These are phyloP conservation scores for Farysia itapuensis DNA, from an alignment of 1,284 basidiomycete species.

Conservation along the genomic window DNA sequence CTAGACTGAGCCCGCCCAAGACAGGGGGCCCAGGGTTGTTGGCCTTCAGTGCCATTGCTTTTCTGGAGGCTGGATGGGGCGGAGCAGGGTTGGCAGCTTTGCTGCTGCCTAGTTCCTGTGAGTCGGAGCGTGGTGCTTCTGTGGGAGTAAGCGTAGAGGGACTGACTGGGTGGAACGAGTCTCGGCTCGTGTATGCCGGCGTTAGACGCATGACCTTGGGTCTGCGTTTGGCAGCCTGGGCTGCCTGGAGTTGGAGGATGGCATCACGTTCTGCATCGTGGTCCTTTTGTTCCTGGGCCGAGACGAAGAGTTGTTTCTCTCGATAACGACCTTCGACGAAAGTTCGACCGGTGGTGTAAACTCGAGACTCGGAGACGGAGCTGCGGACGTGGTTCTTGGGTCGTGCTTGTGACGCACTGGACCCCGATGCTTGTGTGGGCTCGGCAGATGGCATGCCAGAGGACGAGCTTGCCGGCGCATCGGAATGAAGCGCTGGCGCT, in stretches of 20 bases:
- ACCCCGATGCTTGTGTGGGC: no score
- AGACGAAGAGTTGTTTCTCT: slow-evolving; percentile 20
- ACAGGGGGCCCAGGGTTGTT: slow-evolving; percentile 40
- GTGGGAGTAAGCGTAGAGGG: no score
- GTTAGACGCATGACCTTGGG: slow-evolving; percentile 47
- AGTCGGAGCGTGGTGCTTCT: no score
- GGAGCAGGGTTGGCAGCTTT: slow-evolving; percentile 10
- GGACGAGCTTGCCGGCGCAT: no score
- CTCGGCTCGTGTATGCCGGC: slow-evolving; percentile 28
- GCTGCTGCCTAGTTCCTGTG: no score
- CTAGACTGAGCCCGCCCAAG: slow-evolving; percentile 43
- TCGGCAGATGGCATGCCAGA: no score
- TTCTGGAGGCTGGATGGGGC: slow-evolving; percentile 41
- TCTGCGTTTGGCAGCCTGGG: slow-evolving; percentile 38
- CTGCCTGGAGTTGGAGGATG: slow-evolving; percentile 28
- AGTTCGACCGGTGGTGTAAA: slow-evolving; percentile 20
- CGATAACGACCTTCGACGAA: slow-evolving; percentile 26
- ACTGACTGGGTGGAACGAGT: slow-evolving; percentile 22
- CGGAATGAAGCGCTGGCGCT: no score
- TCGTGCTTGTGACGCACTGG: no score
- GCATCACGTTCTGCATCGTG: slow-evolving; percentile 25
- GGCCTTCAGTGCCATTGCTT: slow-evolving; percentile 42
- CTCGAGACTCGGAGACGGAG: slow-evolving; percentile 25
- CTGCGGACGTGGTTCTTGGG: slow-evolving; percentile 38
- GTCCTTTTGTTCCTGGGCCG: slow-evolving; percentile 18